Conservation (phyloP, 2,329 filamentous ascomycete genomes). For the Beauveria pseudobassiana region DNA sequence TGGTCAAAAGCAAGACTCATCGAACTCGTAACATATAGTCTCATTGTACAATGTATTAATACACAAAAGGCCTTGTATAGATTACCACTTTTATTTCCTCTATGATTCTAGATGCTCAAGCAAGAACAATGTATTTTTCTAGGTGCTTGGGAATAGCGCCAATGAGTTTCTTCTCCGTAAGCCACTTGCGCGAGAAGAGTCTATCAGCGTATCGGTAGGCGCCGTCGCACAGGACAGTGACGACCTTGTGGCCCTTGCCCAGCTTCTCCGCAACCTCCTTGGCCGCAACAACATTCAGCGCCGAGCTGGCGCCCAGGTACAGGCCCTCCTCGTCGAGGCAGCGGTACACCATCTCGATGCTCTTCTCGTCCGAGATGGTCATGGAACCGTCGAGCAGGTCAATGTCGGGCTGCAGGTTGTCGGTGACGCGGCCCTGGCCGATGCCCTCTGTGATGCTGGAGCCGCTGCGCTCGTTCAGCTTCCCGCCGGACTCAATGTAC, state of each 20-base stretch:
- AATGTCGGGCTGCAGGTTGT: conserved; percentile 83
- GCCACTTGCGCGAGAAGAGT: conserved; percentile 86
- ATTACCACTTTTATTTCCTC: conserved; percentile 7
- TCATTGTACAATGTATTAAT: conserved; percentile 5
- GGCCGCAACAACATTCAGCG: conserved; percentile 90
- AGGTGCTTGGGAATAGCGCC: conserved; percentile 75
- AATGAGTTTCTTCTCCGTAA: conserved; percentile 76
- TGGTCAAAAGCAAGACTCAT: neutral
- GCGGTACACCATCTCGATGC: conserved; percentile 94
- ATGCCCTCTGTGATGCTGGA: conserved; percentile 96
- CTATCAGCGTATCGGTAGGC: conserved; percentile 96
- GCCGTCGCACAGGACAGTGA: conserved; percentile 90
- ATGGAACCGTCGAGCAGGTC: conserved; percentile 77
- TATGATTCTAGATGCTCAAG: conserved; percentile 35
- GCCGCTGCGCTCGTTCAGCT: conserved; percentile 71
- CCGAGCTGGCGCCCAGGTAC: conserved; percentile 89
- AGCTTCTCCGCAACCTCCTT: conserved; percentile 89
- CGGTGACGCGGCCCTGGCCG: conserved; percentile 91
- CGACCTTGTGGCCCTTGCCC: conserved; percentile 81
- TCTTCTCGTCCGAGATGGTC: conserved; percentile 84
- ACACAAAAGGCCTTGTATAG: neutral
- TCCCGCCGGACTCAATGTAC: conserved; percentile 80
- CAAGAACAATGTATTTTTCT: conserved; percentile 90
- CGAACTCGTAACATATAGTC: conserved; percentile 7
- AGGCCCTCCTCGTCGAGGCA: conserved; percentile 93